Percentiles rank a stretch among this genome's conserved stretches.
Conservation (phyloP, 441 rosid species). For the Arabidopsis lyrata region DNA sequence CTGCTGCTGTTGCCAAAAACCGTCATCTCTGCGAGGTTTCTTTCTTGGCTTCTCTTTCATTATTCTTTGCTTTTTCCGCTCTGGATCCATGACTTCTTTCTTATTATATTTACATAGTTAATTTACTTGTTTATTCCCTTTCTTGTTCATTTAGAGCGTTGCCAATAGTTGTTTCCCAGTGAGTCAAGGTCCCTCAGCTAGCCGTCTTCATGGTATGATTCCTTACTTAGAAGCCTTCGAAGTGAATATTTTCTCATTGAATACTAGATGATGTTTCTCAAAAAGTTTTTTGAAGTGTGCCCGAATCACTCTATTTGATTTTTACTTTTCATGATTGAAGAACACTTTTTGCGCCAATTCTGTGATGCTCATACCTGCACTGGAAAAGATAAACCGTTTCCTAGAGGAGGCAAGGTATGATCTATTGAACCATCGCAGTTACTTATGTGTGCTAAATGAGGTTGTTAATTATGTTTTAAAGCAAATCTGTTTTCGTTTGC, state of each 20-base stretch:
- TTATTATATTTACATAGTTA: background rate
- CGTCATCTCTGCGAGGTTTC: constrained; percentile 94
- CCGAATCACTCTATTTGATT: constrained; percentile 37
- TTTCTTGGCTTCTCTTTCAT: constrained; percentile 18
- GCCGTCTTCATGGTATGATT: constrained; percentile 86
- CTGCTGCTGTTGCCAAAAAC: constrained; percentile 84
- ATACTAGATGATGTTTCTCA: constrained; percentile 1
- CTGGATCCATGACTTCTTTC: constrained; percentile 18
- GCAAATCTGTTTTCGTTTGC: background rate
- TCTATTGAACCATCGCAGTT: constrained; percentile 1
- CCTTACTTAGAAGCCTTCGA: constrained; percentile 2
- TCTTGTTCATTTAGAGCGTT: constrained; percentile 65
- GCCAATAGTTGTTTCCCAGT: constrained; percentile 93
- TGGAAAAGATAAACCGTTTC: constrained; percentile 67
- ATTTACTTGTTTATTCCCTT: background rate
- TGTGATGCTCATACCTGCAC: constrained; percentile 95
- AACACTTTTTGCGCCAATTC: constrained; percentile 86
- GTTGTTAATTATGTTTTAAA: background rate
- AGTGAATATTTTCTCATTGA: constrained; percentile 9
- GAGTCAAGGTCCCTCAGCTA: constrained; percentile 77
- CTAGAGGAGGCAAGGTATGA: constrained; percentile 86
- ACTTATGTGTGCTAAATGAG: constrained; percentile 17
- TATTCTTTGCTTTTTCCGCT: constrained; percentile 19
- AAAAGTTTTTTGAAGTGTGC: constrained; percentile 17
- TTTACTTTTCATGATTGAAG: constrained; percentile 51